Evolutionary conservation across 352 stramenopile genomes (phyloP), one percentile per base, ranked within the genome.

Genomic region (Aphanomyces astaci): DNA sequence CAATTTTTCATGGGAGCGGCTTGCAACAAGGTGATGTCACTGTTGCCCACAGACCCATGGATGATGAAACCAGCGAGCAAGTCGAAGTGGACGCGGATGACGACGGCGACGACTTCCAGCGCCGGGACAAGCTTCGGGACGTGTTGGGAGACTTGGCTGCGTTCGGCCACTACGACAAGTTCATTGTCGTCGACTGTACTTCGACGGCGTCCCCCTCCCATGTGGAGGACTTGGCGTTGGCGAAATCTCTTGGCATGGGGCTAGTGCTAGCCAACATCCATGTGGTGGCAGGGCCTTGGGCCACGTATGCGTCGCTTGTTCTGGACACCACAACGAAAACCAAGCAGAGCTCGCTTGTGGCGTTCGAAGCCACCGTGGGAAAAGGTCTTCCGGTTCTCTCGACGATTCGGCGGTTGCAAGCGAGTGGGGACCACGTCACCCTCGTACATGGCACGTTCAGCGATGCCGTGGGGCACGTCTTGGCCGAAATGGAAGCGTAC

Each of bases 181-280:
- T 36, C 62, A 59, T 68, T 46, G 25, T 68, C 62, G 62, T 68
- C 30, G 62, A 68, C 33, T 68, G 62, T 24, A 27, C 40, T 3
- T 22, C 40, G 39, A 59, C 32, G 27, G 62, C 39, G 24, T 3
- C 24, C 25, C 39, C 56, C 22, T 19, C 7, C 15, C 17, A 59
- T 39, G 30, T 59, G 17, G 39, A 59, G 3, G 62, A 68, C 27
- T 33, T 68, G 13, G n/a, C 59, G 19, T 28, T 57, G 25, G 62
- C 62, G 9, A 60, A 59, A 22, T 32, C 56, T 19, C 15, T 32
- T 40, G 62, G 62, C 1, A 59, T 68, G 49, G 62, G 62, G 2
- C 33, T 68, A 5, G 62, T 60, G 24, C 15, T 68, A 25, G n/a
- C 62, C 28, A 68, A 59, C 27, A 24, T 24, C 3, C 62, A 45